Conservation (phyloP, 768 basidiomycete species). For the Leccinum barrowsii region DNA sequence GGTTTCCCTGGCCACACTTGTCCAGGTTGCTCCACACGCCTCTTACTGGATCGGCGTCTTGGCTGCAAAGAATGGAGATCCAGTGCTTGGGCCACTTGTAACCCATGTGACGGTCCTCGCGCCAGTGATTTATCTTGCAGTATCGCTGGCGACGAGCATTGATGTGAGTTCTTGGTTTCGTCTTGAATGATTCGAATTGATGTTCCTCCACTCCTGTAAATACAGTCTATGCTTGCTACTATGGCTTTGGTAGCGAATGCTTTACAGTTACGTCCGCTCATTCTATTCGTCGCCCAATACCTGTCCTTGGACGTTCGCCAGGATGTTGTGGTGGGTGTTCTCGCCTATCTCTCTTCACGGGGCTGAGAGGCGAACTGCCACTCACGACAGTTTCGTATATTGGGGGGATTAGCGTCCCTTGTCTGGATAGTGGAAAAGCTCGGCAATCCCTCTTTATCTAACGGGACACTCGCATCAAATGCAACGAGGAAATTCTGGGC, state of each 20-base stretch:
- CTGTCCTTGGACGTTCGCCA: slow-evolving; percentile 21
- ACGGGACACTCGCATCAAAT: neutral
- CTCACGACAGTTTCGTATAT: slow-evolving; percentile 19
- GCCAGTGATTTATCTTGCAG: slow-evolving; percentile 52
- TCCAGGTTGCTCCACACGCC: slow-evolving; percentile 54
- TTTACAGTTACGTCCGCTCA: slow-evolving; percentile 25
- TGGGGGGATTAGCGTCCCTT: slow-evolving; percentile 19
- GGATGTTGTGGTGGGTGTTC: slow-evolving; percentile 20
- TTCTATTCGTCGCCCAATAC: slow-evolving; percentile 8
- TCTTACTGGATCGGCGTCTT: slow-evolving; percentile 63
- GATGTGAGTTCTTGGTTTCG: slow-evolving; percentile 32
- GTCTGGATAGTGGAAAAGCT: slow-evolving; percentile 13
- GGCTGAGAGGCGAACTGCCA: slow-evolving; percentile 1
- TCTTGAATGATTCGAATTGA: neutral
- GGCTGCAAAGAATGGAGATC: slow-evolving; percentile 51
- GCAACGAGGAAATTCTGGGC: slow-evolving; percentile 8
- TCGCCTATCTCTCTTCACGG: neutral
- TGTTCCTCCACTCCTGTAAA: neutral
- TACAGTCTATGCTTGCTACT: slow-evolving; percentile 22
- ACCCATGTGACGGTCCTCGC: slow-evolving; percentile 56
- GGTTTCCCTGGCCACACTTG: slow-evolving; percentile 35
- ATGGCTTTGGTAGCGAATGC: slow-evolving; percentile 25
- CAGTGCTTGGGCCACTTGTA: slow-evolving; percentile 53
- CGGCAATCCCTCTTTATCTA: neutral
- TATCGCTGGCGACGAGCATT: slow-evolving; percentile 41